These are phyloP conservation scores for Emergomyces africanus DNA, from an alignment of 2,329 filamentous ascomycete species.

Conservation along the genomic window DNA sequence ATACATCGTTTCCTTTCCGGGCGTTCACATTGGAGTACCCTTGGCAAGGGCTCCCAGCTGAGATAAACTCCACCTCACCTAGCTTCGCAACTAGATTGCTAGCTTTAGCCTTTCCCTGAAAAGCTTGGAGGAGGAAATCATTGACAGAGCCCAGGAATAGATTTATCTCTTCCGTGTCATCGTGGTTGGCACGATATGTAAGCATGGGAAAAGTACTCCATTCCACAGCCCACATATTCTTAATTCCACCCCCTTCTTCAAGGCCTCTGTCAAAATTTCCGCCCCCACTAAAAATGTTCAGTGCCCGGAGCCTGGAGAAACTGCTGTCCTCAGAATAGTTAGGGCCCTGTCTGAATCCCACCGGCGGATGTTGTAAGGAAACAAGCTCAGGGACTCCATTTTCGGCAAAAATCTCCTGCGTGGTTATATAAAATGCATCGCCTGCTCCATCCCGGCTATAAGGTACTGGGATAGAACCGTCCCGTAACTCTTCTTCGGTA, in stretches of 20 bases:
- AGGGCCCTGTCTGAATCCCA: constrained; percentile 42
- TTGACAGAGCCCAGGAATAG: constrained; percentile 63
- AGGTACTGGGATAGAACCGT: constrained; percentile 40
- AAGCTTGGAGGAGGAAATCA: constrained; percentile 45
- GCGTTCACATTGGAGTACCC: constrained; percentile 57
- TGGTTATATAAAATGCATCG: constrained; percentile 52
- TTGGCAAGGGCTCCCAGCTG: constrained; percentile 64
- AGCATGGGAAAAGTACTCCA: constrained; percentile 51
- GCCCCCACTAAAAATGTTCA: constrained; percentile 67
- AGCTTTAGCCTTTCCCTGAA: constrained; percentile 37
- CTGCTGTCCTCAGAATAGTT: constrained; percentile 27
- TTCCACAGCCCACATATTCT: constrained; percentile 58
- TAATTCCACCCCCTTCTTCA: constrained; percentile 54
- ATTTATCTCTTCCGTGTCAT: constrained; percentile 28
- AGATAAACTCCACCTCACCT: constrained; percentile 55
- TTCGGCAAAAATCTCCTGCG: constrained; percentile 19
- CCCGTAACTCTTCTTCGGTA: constrained; percentile 18
- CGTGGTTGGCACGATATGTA: constrained; percentile 57
- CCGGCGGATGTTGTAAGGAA: constrained; percentile 12
- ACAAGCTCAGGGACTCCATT: constrained; percentile 1
- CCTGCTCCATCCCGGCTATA: constrained; percentile 55
- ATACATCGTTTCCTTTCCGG: constrained; percentile 41
- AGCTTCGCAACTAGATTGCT: constrained; percentile 39
- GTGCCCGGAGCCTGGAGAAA: constrained; percentile 38
- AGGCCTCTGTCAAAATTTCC: constrained; percentile 66